Base-by-base conservation (phyloP, 768 basidiomycete species). In the Psilocybe tampanensis region DNA sequence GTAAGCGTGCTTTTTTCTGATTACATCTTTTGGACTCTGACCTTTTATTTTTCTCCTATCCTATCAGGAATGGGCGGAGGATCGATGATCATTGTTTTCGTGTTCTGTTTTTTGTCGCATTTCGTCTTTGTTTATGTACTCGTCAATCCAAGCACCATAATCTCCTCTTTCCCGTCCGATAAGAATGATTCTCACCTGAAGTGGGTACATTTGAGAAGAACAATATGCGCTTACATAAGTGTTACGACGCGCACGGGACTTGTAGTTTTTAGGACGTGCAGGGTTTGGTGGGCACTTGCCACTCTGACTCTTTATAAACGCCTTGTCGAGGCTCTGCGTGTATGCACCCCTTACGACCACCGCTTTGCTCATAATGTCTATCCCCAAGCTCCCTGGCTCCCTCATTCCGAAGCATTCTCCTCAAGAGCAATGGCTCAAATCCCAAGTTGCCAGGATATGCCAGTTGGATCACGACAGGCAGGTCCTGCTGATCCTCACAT, bases 11-110 rank as follows among this genome's bases (percentile, higher is more conserved):
- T 24, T 45, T 55, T 47, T 12, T 53, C 52, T 49, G 45, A 34
- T 39, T 49, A 24, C 19, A 50, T 33, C 17, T 32, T 26, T 15
- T 39, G 23, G 44, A 42, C 26, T 54, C 19, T 47, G 42, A 60
- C 36, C 36, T 3, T 34, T 34, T 15, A 39, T 39, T 39, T 56
- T 70, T 62, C 53, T 47, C 54, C 29, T 58, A 32, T 56, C 42
- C 54, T 52, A 64, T 62, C 58, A 92, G 91, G 92, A 94, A 90
- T 94, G 92, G 92, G 92, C 92, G 61, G 92, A 94, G 80, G 92
- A 94, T 69, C 87, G 91, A 78, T 94, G 83, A 85, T 58, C 55
- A 58, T 29, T 59, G 56, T 55, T 55, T 50, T 64, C 33, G 44
- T 44, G 48, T 62, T 44, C 39, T 34, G 55, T 52, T 47, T 52